A percentile compares a stretch with the other conserved stretches of the same genome.
phyloP scores from a whole-genome alignment of 371 early-diverging fungal species.

The Mucor lusitanicus region DNA sequence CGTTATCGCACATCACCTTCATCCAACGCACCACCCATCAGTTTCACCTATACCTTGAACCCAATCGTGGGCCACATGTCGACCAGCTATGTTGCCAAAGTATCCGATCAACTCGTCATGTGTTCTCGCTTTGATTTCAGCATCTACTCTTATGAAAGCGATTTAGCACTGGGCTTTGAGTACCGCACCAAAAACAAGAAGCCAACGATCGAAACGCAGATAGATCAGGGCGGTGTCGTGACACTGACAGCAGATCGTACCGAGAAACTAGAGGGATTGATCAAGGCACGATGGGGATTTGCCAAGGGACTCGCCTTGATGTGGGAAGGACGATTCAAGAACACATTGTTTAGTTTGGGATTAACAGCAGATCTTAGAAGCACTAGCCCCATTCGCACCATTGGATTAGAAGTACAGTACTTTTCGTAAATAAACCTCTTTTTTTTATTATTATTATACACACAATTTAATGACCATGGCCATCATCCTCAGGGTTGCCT shows the following conservation, averaged over 20 bases:
- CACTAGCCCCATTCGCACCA: conserved; percentile 55
- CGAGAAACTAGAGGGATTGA: conserved; percentile 58
- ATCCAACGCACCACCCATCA: conserved; percentile 52
- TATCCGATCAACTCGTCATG: conserved; percentile 67
- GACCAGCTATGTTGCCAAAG: conserved; percentile 78
- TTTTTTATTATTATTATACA: conserved; percentile 1
- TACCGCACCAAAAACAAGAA: conserved; percentile 46
- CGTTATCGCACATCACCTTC: conserved; percentile 70
- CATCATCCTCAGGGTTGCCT: conserved; percentile 50
- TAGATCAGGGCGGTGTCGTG: conserved; percentile 5
- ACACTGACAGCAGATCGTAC: conserved; percentile 24
- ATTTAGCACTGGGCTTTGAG: conserved; percentile 81
- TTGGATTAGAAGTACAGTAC: conserved; percentile 68
- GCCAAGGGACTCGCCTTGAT: conserved; percentile 58
- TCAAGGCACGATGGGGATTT: conserved; percentile 61
- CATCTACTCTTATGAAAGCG: conserved; percentile 85
- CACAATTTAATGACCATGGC: conserved; percentile 53
- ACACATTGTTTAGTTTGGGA: conserved; percentile 61
- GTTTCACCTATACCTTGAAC: conserved; percentile 77
- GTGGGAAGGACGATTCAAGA: conserved; percentile 72
- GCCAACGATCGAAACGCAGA: conserved; percentile 4
- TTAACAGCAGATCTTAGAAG: conserved; percentile 55
- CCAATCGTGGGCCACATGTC: conserved; percentile 87
- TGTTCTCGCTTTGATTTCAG: conserved; percentile 88
- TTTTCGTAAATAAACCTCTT: conserved; percentile 45